Base-by-base conservation (phyloP, 371 early-diverging fungal genomes). In the Gilbertella persicaria region DNA sequence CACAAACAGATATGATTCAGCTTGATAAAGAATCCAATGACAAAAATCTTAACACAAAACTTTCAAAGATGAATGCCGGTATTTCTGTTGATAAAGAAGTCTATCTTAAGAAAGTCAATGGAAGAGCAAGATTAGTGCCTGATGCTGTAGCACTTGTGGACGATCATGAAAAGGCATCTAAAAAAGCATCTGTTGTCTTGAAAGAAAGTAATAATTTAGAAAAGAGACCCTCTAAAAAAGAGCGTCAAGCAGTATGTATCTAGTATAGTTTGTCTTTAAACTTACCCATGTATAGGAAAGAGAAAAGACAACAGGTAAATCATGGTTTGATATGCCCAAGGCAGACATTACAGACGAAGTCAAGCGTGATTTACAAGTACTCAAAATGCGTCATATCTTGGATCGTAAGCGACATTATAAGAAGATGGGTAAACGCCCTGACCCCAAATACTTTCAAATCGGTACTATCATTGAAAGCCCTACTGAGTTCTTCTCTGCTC, bases 351-450 rank as follows among this genome's bases (percentile, higher is more conserved):
- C 98, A 20, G 86, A 85, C 0, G 94, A 93, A 55, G 38, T 96
- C 45, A 91, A 93, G 60, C 88, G 90, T 12, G 96, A 98, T 62
- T 68, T 97, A 45, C 88, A 90, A 41, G 77, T 96, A 12, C 58
- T 98, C 17, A 87, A 91, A 58, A 78, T 91, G 68, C 86, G 98
- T 48, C 85, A 85, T 68, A 95, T 92, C 2, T 69, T 98, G 26
- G 96, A 98, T 66, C 93, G 92, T 21, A 97, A 95, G 70, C 79
- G 93, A 36, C 91, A 90, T 67, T 97, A 95, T 73, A 95, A 94
- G 61, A 88, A 89, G 58, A 86, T 86, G 54, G 85, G 79, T 10
- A 75, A 75, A 42, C 82, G 84, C 44, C 69, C 71, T 5, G 71
- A 87, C 24, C 93, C 96, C 19, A 95, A 92, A 60, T 92, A 91